phyloP scores from a whole-genome alignment of 768 basidiomycete genomes.

The Leccinum uliginosum region DNA sequence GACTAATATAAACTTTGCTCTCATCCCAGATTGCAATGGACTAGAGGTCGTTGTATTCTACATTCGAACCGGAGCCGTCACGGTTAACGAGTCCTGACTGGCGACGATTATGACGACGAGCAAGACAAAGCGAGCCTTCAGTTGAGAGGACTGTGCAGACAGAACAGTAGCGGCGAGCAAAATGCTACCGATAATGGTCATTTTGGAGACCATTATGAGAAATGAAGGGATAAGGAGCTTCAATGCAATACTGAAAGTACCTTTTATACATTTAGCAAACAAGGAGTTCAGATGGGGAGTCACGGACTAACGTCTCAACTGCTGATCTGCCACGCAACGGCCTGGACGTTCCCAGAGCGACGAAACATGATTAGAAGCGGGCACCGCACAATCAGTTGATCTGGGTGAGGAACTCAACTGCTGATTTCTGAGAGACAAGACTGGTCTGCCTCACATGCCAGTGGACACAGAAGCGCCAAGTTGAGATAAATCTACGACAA shows the following conservation, averaged over 20 bases:
- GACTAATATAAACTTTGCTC: conserved; percentile 5
- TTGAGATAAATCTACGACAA: background rate
- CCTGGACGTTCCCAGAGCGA: background rate
- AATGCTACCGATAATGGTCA: conserved; percentile 12
- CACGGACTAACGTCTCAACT: background rate
- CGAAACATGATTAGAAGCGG: background rate
- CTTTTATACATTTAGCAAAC: background rate
- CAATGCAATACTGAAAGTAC: background rate
- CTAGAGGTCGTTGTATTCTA: conserved; percentile 17
- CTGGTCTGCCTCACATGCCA: background rate
- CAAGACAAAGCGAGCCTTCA: conserved; percentile 8
- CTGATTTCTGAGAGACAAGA: background rate
- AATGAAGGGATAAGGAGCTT: background rate
- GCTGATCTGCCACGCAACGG: background rate
- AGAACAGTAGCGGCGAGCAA: conserved; percentile 17
- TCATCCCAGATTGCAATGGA: conserved; percentile 14
- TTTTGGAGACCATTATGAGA: conserved; percentile 16
- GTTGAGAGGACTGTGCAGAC: conserved; percentile 14
- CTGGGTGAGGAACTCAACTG: background rate
- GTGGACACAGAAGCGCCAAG: background rate
- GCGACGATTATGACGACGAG: conserved; percentile 11
- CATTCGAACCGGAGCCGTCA: background rate
- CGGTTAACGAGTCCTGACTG: conserved; percentile 10
- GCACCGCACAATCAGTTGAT: background rate
- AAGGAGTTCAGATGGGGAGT: background rate